Base-by-base conservation (phyloP, 2,329 filamentous ascomycete genomes). In the Phyllosticta citribraziliensis region DNA sequence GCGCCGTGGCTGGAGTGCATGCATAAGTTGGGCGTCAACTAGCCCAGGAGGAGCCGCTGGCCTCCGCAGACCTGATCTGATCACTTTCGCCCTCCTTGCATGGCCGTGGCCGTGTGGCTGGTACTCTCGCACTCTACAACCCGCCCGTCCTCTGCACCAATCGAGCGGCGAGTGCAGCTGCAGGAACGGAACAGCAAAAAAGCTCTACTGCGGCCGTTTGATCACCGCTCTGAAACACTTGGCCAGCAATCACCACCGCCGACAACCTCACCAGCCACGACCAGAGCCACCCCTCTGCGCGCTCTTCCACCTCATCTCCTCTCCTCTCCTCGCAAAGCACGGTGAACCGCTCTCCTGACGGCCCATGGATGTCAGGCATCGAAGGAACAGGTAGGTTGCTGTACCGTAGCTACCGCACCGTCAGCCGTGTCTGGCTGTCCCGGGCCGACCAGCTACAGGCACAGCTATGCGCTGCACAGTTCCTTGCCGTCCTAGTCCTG, bases 141-240 rank as follows among this genome's bases (percentile, higher is more conserved):
- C n/a, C n/a, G n/a, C n/a, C n/a, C n/a, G n/a, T n/a, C 22, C 22
- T 2, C 22, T 53, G 33, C 52, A n/a, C 33, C 30, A 40, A 57
- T 57, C 54, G 27, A 61, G 54, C 54, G 30, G 54, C 19, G 40
- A 30, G 55, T 57, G 59, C 59, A 61, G 59, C 27, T 25, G 59
- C 59, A 61, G 59, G 54, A 53, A 56, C 59, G 30, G 51, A 57
- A 25, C 57, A 55, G 57, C 57, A 10, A 24, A 53, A 24, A 22
- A 25, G 20, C 20, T 22, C 51, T 53, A 2, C 52, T 60, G 52
- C 53, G 53, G 33, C 58, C 58, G 59, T 61, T 61, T 61, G 59
- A 61, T 61, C 59, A 22, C 58, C 58, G 24, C 30, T 20, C 59
- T 57, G 59, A 61, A 61, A 61, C 59, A 25, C 54, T 25, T 53